phyloP scores from a whole-genome alignment of 371 early-diverging fungal genomes.

The Mortierella sp. region DNA sequence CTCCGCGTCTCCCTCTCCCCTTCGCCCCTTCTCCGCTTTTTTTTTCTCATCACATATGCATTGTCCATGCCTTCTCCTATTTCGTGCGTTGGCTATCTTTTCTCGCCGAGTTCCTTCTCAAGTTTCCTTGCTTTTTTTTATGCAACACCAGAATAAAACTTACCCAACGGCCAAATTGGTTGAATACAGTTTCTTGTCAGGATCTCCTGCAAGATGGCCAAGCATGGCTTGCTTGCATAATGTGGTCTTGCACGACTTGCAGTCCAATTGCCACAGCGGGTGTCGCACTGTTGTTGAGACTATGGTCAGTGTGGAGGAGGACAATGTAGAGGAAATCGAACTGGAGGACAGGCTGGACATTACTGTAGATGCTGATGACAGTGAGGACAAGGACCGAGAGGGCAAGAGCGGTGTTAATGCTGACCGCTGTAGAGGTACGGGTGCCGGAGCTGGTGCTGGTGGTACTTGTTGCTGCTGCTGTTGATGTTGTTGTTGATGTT shows the following conservation, averaged over 20 bases:
- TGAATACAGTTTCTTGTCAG: conserved; percentile 20
- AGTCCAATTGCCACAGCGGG: conserved; percentile 25
- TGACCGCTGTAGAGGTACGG: neutral
- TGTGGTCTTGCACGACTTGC: conserved; percentile 10
- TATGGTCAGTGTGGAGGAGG: neutral
- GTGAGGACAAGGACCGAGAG: neutral
- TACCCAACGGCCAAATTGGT: conserved; percentile 31
- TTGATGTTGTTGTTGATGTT: neutral
- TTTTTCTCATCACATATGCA: neutral
- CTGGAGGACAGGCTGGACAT: neutral
- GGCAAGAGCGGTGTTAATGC: conserved; percentile 16
- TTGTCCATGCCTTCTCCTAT: neutral
- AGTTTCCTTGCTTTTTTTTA: neutral
- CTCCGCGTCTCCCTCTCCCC: neutral
- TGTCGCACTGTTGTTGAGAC: conserved; percentile 5
- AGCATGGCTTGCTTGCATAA: conserved; percentile 28
- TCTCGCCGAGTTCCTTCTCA: neutral
- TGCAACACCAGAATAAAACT: neutral
- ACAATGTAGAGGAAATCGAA: neutral
- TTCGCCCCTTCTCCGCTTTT: neutral
- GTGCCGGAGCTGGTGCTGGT: neutral
- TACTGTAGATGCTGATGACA: neutral
- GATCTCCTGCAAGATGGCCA: conserved; percentile 24
- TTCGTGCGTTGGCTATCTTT: neutral
- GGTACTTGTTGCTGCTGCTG: neutral